Percentiles rank a stretch among this genome's conserved stretches.
Evolutionary conservation across 2,329 filamentous ascomycete genomes (phyloP).

Genomic region (Penicillium thymicola): DNA sequence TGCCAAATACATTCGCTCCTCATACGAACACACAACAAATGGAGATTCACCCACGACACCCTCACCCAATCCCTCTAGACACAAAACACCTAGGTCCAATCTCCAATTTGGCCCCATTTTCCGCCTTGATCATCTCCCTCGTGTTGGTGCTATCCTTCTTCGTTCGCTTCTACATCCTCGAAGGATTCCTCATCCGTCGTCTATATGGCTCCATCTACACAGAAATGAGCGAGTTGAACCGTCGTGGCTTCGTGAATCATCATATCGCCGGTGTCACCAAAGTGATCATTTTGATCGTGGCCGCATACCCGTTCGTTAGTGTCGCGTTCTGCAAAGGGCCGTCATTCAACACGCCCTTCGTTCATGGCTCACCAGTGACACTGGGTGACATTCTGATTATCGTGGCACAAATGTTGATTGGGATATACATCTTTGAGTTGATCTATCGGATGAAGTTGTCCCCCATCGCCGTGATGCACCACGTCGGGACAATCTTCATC

Average conservation of each 20-base stretch:
- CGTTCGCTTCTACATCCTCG: slow-evolving; percentile 44
- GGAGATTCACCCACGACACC: not conserved
- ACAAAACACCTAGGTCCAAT: slow-evolving; percentile 18
- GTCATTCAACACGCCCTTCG: slow-evolving; percentile 32
- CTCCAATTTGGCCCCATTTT: slow-evolving; percentile 24
- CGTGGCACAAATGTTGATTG: slow-evolving; percentile 42
- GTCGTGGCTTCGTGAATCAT: slow-evolving; percentile 47
- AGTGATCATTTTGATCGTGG: slow-evolving; percentile 38
- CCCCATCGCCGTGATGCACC: slow-evolving; percentile 42
- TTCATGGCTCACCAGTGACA: slow-evolving; percentile 30
- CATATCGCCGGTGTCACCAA: slow-evolving; percentile 46
- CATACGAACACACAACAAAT: not conserved
- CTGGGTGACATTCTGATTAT: slow-evolving; percentile 44
- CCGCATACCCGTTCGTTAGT: slow-evolving; percentile 43
- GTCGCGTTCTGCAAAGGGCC: slow-evolving; percentile 35
- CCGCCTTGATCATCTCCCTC: slow-evolving; percentile 27
- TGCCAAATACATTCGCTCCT: not conserved
- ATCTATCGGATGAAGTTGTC: slow-evolving; percentile 44
- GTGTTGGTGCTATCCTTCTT: slow-evolving; percentile 36
- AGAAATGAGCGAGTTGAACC: slow-evolving; percentile 34
- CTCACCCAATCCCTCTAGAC: not conserved
- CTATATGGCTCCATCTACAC: slow-evolving; percentile 38
- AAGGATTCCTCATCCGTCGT: slow-evolving; percentile 36
- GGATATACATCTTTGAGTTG: slow-evolving; percentile 49
- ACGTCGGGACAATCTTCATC: slow-evolving; percentile 42